Conservation (phyloP, 345 rosid species). For the Salix udensis region DNA sequence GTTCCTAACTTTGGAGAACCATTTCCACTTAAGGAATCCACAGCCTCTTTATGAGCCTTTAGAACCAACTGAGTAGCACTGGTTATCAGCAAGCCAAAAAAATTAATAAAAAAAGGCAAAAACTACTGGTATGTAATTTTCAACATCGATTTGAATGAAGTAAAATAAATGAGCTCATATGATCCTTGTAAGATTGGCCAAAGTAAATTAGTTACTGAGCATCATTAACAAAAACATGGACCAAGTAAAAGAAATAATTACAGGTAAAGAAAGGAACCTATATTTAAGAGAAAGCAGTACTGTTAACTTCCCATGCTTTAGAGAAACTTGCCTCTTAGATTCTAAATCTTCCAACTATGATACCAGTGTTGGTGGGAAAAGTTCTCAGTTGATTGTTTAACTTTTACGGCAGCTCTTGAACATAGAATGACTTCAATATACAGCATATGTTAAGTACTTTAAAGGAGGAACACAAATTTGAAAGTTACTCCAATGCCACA, state of each 20-base stretch:
- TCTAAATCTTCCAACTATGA: neutral
- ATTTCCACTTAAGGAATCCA: constrained; percentile 83
- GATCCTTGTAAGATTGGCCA: neutral
- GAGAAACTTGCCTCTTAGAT: neutral
- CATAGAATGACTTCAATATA: neutral
- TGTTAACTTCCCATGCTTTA: neutral
- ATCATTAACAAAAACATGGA: no score
- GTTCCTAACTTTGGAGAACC: constrained; percentile 88
- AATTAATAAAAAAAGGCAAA: neutral
- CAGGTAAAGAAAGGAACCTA: neutral
- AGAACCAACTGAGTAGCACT: constrained; percentile 93
- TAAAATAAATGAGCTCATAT: neutral
- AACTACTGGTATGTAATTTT: neutral
- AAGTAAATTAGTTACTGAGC: neutral
- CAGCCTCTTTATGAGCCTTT: constrained; percentile 96
- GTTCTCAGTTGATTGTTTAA: neutral
- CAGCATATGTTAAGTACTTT: neutral
- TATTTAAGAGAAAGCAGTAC: neutral
- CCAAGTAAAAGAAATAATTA: neutral
- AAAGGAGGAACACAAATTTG: neutral
- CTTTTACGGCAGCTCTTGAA: neutral
- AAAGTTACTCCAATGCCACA: neutral
- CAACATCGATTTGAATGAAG: neutral
- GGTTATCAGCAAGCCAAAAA: constrained; percentile 18
- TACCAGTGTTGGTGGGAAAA: neutral